Base-by-base conservation (phyloP, 768 basidiomycete genomes). In the Asterophora lycoperdoides region DNA sequence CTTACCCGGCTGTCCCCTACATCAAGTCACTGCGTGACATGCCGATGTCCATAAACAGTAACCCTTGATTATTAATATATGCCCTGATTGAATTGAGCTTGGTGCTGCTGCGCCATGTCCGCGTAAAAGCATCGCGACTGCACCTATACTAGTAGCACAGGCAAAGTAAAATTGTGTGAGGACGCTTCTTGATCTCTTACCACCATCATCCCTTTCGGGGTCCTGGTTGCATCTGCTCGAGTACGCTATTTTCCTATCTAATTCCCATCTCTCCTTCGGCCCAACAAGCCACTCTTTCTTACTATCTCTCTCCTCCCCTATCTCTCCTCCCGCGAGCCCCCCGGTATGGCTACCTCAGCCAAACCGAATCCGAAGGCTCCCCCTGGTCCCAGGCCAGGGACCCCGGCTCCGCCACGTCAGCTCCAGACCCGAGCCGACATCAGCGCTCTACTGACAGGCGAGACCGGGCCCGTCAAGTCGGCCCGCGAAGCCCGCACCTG, bases 371-470 rank as follows among this genome's bases (percentile, higher is more conserved):
- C 35, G 7, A 36, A 36, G n/a, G 13, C 8, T 9, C 11, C 35
- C 5, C 13, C 7, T 14, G 14, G 33, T 34, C 33, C 33, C 33
- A n/a, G n/a, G 9, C 78, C 32, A 3, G 26, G 26, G 6, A 7
- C 26, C 51, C 34, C 32, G 5, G 33, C 6, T 4, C 39, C 34
- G 14, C n/a, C 10, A 41, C 19, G 20, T 23, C 20, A 19, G 2
- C 39, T 46, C 7, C 44, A 7, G 1, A 41, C 23, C 3, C 3
- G 45, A 17, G 17, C 40, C 39, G 26, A 47, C 3, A 29, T 52
- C 23, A 18, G 9, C 4, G 7, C 33, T 1, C 8, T 52, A 13
- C 17, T 52, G 29, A 13, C 8, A 2, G 39, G 46, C 18, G 36
- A 52, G 0, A 9, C 8, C 11, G 40, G 35, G 5, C 39, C 17